Base-by-base conservation (phyloP, 2,329 filamentous ascomycete species). In the Fusarium bulbicola region DNA sequence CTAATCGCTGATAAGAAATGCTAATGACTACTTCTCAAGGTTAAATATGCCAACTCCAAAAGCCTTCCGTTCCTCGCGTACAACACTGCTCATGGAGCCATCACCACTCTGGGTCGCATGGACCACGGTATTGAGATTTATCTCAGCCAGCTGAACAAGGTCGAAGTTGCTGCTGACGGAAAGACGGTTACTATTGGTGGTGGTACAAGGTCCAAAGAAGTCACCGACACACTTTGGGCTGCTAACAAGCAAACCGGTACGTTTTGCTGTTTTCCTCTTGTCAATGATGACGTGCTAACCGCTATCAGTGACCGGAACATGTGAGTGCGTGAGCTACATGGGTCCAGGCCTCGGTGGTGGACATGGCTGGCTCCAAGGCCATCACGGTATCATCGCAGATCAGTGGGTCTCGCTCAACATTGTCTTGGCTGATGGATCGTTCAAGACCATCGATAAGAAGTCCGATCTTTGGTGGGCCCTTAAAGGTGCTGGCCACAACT, bases 81-180 rank as follows among this genome's bases (percentile, higher is more conserved):
- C 75, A 88, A 86, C 74, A 86, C 86, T 20, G 83, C 81, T 5
- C 88, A 90, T 64, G 88, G 87, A 7, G 80, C 85, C 7, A 81
- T 87, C 50, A 86, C 82, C 45, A 87, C 85, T 0, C 73, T 89
- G 5, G 86, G 84, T 0, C 81, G 78, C 43, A 86, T 89, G 82
- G 73, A 85, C 8, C 78, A 82, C 58, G 88, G 87, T 8, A 85
- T 89, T 21, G 83, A 85, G 68, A 89, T 90, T 59, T 84, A 82
- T 59, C 66, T 89, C 68, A 76, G 79, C 50, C 81, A 85, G 66
- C 74, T 89, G 36, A 84, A 80, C 75, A 80, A 78, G 20, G 81
- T 89, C 30, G 46, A 80, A 5, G 79, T 88, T 56, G 76, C 83
- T 7, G 58, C 79, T 3, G 83, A 88, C 61, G 83, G 82, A 1